phyloP scores from a whole-genome alignment of 2,329 filamentous ascomycete species.

The Pseudocercospora pini-densiflorae region DNA sequence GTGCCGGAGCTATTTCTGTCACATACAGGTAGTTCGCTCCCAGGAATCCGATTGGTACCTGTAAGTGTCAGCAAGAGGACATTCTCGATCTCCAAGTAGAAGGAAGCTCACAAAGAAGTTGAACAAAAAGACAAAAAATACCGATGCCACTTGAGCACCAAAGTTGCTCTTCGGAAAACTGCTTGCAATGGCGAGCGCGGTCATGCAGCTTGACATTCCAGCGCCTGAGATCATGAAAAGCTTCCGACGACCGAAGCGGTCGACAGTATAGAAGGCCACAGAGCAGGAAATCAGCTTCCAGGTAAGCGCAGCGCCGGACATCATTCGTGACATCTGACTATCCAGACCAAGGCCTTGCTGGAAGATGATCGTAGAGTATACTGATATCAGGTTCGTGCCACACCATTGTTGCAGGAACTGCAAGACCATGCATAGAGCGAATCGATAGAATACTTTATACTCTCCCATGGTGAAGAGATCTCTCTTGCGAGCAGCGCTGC shows the following conservation, averaged over 20 bases:
- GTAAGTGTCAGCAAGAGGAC: slow-evolving; percentile 2
- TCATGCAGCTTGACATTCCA: slow-evolving; percentile 32
- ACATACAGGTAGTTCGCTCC: slow-evolving; percentile 30
- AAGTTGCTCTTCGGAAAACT: slow-evolving; percentile 34
- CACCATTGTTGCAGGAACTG: slow-evolving; percentile 58
- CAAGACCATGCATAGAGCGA: slow-evolving; percentile 53
- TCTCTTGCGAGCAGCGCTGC: slow-evolving; percentile 12
- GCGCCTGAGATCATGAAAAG: slow-evolving; percentile 30
- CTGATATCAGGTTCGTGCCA: slow-evolving; percentile 43
- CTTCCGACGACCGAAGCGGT: slow-evolving; percentile 28
- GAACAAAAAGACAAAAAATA: slow-evolving; percentile 43
- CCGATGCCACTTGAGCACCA: slow-evolving; percentile 39
- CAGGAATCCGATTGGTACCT: slow-evolving; percentile 34
- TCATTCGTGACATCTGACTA: slow-evolving; percentile 44
- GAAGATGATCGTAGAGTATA: slow-evolving; percentile 33
- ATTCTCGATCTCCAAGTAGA: neutral
- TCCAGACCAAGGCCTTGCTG: slow-evolving; percentile 42
- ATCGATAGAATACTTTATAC: slow-evolving; percentile 55
- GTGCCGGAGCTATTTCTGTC: slow-evolving; percentile 31
- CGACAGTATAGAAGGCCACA: slow-evolving; percentile 20
- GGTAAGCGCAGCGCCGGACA: slow-evolving; percentile 44
- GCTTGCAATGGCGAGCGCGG: slow-evolving; percentile 55
- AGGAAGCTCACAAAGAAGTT: slow-evolving; percentile 1
- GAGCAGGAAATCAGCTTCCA: neutral
- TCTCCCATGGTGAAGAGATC: slow-evolving; percentile 56